Percentiles rank a stretch among this genome's conserved stretches.
These are phyloP conservation scores for Kalmanozyma brasiliensis DNA, from an alignment of 1,284 basidiomycete species.

Conservation along the genomic window DNA sequence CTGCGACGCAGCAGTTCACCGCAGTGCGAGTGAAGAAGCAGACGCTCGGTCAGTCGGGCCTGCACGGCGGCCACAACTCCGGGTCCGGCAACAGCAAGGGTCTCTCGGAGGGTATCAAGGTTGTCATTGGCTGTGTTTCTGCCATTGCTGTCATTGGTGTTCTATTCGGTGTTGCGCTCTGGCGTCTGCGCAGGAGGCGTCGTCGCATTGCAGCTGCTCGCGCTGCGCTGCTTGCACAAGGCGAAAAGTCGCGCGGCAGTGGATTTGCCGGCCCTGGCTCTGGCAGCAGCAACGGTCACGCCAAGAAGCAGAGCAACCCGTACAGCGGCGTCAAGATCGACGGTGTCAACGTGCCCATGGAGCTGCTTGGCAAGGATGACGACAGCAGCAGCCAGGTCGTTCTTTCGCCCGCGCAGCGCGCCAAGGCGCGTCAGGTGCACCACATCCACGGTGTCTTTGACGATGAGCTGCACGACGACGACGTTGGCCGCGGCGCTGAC, in stretches of 20 bases:
- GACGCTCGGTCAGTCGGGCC: conserved; percentile 47
- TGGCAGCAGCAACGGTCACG: conserved; percentile 18
- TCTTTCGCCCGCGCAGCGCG: conserved; percentile 48
- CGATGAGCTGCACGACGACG: conserved; percentile 48
- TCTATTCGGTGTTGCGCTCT: conserved; percentile 50
- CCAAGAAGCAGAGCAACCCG: conserved; percentile 48
- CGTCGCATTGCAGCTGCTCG: conserved; percentile 39
- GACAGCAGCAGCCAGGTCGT: conserved; percentile 43
- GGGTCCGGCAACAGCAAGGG: conserved; percentile 38
- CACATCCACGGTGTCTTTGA: conserved; percentile 54
- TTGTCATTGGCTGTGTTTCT: conserved; percentile 52
- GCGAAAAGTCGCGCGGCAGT: conserved; percentile 21
- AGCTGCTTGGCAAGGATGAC: conserved; percentile 45
- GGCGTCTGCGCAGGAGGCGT: conserved; percentile 41
- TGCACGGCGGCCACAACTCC: conserved; percentile 22
- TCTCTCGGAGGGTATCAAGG: conserved; percentile 57
- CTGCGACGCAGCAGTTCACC: conserved; percentile 52
- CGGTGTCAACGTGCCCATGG: conserved; percentile 42
- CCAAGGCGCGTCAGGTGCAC: conserved; percentile 50
- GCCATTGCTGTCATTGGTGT: conserved; percentile 52
- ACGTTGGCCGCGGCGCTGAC: conserved; percentile 28
- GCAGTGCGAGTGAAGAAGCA: conserved; percentile 58
- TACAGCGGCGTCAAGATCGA: conserved; percentile 44
- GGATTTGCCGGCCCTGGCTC: conserved; percentile 5
- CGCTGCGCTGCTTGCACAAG: conserved; percentile 28